phyloP scores from a whole-genome alignment of 192 early-diverging fungal genomes.

The Coemansia sp. region DNA sequence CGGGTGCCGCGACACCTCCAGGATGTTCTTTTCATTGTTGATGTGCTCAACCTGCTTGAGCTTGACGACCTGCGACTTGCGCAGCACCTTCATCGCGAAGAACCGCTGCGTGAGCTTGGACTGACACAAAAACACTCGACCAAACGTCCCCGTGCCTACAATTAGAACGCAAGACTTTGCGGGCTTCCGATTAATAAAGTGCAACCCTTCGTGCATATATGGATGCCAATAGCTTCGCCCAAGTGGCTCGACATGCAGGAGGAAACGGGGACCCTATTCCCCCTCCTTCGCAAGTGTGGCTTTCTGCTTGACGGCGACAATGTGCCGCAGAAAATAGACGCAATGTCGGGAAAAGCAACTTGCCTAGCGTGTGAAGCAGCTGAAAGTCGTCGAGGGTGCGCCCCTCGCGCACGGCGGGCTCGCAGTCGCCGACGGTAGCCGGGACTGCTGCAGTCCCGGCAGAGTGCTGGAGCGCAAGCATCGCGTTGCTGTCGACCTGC shows the following conservation, averaged over 20 bases:
- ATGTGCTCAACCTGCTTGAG: conserved; percentile 85
- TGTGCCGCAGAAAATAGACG: background rate
- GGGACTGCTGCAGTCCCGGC: background rate
- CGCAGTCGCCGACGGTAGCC: background rate
- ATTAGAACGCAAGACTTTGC: no score
- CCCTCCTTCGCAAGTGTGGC: background rate
- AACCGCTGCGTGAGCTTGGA: conserved; percentile 64
- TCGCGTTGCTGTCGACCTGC: background rate
- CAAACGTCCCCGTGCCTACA: conserved; percentile 97
- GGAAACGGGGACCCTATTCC: no score
- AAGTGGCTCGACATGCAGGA: background rate
- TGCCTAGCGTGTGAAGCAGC: conserved; percentile 50
- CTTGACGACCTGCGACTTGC: conserved; percentile 75
- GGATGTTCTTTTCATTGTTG: conserved; percentile 77
- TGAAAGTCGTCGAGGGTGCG: conserved; percentile 47
- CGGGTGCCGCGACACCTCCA: conserved; percentile 68
- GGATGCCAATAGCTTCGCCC: background rate
- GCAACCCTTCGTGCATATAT: background rate
- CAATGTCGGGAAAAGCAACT: background rate
- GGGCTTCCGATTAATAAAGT: background rate
- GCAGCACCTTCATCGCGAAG: conserved; percentile 85
- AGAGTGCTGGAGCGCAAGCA: background rate
- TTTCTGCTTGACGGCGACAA: background rate
- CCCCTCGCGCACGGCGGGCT: conserved; percentile 17
- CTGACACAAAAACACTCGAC: conserved; percentile 85